Evolutionary conservation across 2,329 filamentous ascomycete genomes (phyloP), one percentile per base, ranked within the genome.

Genomic region (Elsinoe necatrix): DNA sequence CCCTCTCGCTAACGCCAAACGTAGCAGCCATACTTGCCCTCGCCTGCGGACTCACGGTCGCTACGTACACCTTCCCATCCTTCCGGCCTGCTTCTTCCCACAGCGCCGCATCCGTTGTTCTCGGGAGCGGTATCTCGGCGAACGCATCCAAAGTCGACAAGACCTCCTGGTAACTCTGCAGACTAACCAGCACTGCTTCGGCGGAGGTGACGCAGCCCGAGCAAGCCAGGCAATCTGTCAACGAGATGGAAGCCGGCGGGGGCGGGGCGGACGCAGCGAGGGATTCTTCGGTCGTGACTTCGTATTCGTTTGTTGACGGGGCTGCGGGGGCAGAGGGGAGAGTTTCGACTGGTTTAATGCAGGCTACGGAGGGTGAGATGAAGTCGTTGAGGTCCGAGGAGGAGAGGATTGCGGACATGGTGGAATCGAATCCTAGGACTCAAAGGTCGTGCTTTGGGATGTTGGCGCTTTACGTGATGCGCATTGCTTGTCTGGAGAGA

Each of bases 311-410:
- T 75, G 81, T 65, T 21, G 80, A 71, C 31, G 80, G 73, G 62
- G 34, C 5, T 4, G 80, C 77, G 21, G 51, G 47, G 16, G 54
- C 39, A 51, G 79, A 72, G 1, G 93, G 92, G 12, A 98, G 81
- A 1, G 89, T 95, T 72, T 98, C 93, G 69, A 98, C 80, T 25
- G 93, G 93, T 68, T 98, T 97, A 72, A 98, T 97, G 74, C 93
- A 98, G 61, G 93, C 93, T 67, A 98, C 91, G 61, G 92, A 91
- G 12, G 93, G 93, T 57, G 88, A 93, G 69, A 98, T 98, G 75
- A 98, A 98, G 78, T 98, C 93, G 77, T 98, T 98, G 60, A 98
- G 79, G 71, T 96, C 91, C 76, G 98, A 92, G 67, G 87, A 86
- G 57, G 91, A 97, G 66, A 98, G 86, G 67, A 98, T 98, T 61